Evolutionary conservation across 2,329 filamentous ascomycete species (phyloP).

Genomic region (Stagonosporopsis rhizophila): DNA sequence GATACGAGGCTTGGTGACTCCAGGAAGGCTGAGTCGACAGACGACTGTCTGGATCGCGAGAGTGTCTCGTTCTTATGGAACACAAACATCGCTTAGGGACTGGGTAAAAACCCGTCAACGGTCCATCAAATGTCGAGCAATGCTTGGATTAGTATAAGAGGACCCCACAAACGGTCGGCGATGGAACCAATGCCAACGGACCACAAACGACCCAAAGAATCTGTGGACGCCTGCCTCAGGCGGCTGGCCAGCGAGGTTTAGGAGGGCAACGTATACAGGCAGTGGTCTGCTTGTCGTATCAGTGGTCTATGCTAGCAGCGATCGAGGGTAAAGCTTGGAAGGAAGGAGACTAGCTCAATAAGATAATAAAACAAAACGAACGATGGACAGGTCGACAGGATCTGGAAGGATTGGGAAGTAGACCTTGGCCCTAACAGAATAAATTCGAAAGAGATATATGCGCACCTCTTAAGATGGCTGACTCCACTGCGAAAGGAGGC

Average conservation of each 20-base stretch:
- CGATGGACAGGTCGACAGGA: conserved; percentile 1
- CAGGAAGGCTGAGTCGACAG: conserved; percentile 39
- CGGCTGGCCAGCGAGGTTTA: conserved; percentile 33
- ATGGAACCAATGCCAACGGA: conserved; percentile 26
- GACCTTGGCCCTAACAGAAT: conserved; percentile 32
- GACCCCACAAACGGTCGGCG: conserved; percentile 31
- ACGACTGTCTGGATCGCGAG: conserved; percentile 44
- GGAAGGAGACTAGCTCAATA: conserved; percentile 20
- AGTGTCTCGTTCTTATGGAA: conserved; percentile 45
- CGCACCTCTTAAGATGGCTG: conserved; percentile 41
- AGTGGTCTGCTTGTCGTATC: conserved; percentile 31
- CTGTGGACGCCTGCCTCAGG: conserved; percentile 35
- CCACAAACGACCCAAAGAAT: conserved; percentile 36
- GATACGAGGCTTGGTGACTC: conserved; percentile 32
- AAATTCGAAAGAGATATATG: conserved; percentile 39
- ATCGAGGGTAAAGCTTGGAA: conserved; percentile 25
- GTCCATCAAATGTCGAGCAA: conserved; percentile 32
- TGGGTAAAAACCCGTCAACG: conserved; percentile 18
- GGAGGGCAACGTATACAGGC: conserved; percentile 9
- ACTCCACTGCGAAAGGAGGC: conserved; percentile 29
- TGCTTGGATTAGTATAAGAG: conserved; percentile 32
- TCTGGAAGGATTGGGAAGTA: conserved; percentile 17
- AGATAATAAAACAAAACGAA: conserved; percentile 4
- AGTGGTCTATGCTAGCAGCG: conserved; percentile 33
- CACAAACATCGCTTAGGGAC: conserved; percentile 42